phyloP scores from a whole-genome alignment of 73 alveolate genomes.

The Paramecium tetraurelia region DNA sequence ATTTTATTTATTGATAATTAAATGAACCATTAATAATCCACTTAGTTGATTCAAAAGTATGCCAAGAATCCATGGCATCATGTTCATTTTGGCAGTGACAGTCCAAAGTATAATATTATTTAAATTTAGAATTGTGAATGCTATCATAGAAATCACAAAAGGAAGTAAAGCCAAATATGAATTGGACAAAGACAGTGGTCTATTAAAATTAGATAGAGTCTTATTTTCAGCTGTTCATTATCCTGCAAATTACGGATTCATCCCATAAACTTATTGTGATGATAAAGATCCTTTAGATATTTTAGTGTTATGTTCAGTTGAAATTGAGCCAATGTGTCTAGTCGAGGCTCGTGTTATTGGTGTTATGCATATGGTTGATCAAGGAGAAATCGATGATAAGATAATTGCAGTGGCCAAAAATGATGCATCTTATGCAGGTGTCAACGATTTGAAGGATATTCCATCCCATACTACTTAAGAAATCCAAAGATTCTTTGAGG shows the following conservation, averaged over 20 bases:
- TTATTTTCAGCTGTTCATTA: slow-evolving; percentile 64
- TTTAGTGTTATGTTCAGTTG: slow-evolving; percentile 53
- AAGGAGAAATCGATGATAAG: slow-evolving; percentile 64
- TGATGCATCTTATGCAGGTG: slow-evolving; percentile 27
- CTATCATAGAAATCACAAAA: slow-evolving; percentile 62
- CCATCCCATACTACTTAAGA: slow-evolving; percentile 39
- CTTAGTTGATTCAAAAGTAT: slow-evolving; percentile 42
- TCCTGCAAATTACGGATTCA: slow-evolving; percentile 69
- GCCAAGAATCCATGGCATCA: slow-evolving; percentile 65
- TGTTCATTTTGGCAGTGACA: slow-evolving; percentile 50
- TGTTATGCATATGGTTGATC: slow-evolving; percentile 64
- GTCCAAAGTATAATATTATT: background rate
- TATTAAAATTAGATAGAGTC: slow-evolving; percentile 58
- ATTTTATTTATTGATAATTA: background rate
- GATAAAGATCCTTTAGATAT: slow-evolving; percentile 65
- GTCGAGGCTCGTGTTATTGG: slow-evolving; percentile 59
- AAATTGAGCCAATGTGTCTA: slow-evolving; percentile 60
- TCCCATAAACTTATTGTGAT: slow-evolving; percentile 64
- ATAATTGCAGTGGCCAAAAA: slow-evolving; percentile 56
- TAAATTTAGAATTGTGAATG: background rate
- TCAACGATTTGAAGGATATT: slow-evolving; percentile 48
- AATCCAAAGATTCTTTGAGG: slow-evolving; percentile 63
- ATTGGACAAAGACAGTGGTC: slow-evolving; percentile 63
- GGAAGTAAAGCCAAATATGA: slow-evolving; percentile 67
- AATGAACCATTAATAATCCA: background rate